Evolutionary conservation across 331 rosid species (phyloP), one percentile per base, ranked within the genome.

Genomic region (Malus hybrid): DNA sequence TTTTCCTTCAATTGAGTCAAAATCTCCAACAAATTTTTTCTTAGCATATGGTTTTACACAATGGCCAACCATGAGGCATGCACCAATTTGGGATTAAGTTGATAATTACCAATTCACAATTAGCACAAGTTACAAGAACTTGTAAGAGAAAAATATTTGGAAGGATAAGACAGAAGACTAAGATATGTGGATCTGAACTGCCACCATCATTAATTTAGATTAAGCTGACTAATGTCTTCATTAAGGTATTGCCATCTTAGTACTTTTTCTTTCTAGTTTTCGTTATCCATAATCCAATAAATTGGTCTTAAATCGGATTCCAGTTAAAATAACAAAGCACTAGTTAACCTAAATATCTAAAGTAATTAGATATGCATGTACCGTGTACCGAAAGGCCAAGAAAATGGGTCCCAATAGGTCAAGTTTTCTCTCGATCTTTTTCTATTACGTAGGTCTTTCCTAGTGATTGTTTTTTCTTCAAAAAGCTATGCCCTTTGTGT

Each of bases 381-480:
- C 15, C 22, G 66, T 56, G 70, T 68, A 74, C 79, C 83, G 76
- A 80, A 80, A 74, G 83, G 83, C 70, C 80, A 76, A 28, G 24
- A 29, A 42, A n/a, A 55, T 60, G 73, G 84, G 80, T 78, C 73
- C 76, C 76, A 74, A 50, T 19, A 18, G 32, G 78, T 65, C 81
- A 64, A 71, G 73, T 46, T 39, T 28, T 67, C 20, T 31, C 46
- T 39, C 46, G 46, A 10, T 39, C 46, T 39, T 39, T 39, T 29
- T 67, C 10, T 32, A 29, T 67, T 12, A 18, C 65, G 73, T 80
- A 79, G 84, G 84, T 80, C 80, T 64, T 80, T 36, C 52, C 39
- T 80, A 60, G 75, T 80, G 83, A 74, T 80, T 74, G 71, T 80
- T 76, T 36, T 36, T 80, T 80, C 73, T 70, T 70, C 62, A 64